Percentiles rank a stretch among this genome's conserved stretches.
Evolutionary conservation across 805 yeast species (phyloP).

Genomic region (Cyberlindnera americana): DNA sequence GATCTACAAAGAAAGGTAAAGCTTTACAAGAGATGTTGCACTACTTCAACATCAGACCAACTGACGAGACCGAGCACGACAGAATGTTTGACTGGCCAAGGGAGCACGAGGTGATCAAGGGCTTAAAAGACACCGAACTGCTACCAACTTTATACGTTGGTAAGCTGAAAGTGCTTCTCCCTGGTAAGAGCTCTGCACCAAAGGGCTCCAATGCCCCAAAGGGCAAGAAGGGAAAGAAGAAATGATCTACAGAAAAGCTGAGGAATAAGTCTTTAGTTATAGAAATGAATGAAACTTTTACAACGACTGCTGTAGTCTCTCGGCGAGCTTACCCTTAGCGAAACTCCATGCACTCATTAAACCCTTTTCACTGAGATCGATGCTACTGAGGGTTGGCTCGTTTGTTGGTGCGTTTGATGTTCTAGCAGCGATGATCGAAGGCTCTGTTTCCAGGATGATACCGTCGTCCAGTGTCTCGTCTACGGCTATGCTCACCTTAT

Average conservation of each 20-base stretch:
- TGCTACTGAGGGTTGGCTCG: slow-evolving; percentile 56
- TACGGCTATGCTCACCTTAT: slow-evolving; percentile 76
- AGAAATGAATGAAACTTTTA: too few species aligned
- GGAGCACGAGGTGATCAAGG: slow-evolving; percentile 54
- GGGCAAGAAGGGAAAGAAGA: slow-evolving; percentile 10
- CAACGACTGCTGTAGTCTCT: slow-evolving; percentile 44
- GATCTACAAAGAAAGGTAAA: slow-evolving; percentile 81
- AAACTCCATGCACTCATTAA: slow-evolving; percentile 82
- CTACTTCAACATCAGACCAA: slow-evolving; percentile 48
- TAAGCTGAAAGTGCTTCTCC: slow-evolving; percentile 61
- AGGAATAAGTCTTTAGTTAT: too few species aligned
- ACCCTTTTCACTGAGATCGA: slow-evolving; percentile 72
- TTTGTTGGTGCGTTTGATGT: slow-evolving; percentile 83
- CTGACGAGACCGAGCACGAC: slow-evolving; percentile 42
- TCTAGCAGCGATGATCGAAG: slow-evolving; percentile 81
- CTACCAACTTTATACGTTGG: slow-evolving; percentile 66
- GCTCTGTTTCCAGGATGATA: slow-evolving; percentile 84
- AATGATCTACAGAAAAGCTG: not conserved
- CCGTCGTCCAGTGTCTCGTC: slow-evolving; percentile 96
- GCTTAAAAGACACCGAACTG: slow-evolving; percentile 61
- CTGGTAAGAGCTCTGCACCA: slow-evolving; percentile 40
- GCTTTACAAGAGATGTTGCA: slow-evolving; percentile 66
- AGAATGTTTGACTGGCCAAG: slow-evolving; percentile 65
- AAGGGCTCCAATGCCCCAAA: slow-evolving; percentile 12
- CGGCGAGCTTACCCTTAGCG: slow-evolving; percentile 70